Evolutionary conservation across 345 rosid genomes (phyloP), one percentile per base, ranked within the genome.

Genomic region (Ceriops decandra): DNA sequence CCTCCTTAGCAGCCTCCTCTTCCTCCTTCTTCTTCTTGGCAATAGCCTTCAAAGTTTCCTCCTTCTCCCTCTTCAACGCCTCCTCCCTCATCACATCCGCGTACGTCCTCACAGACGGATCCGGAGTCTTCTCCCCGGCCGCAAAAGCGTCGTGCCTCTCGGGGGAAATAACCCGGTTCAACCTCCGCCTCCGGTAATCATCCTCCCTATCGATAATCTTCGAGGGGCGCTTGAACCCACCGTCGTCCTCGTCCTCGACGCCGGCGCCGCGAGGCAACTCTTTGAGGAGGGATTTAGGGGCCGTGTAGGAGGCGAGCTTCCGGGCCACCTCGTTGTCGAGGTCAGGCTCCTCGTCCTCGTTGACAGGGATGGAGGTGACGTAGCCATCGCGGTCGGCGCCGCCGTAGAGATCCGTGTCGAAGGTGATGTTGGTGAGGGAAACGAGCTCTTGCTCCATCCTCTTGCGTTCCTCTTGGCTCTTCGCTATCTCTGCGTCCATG

Each of bases 71-170:
- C 77, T 77, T 71, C 84, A 85, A 68, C 17, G 88, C 90, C 68
- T 86, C 85, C 84, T 95, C 98, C 76, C 79, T 82, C 99, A 95
- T 95, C 66, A 85, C 87, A 22, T 95, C 98, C 2, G 81, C 86
- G 65, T 90, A 95, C 0, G 90, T 87, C 76, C 98, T 82, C 27
- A 84, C 89, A 5, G 86, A 80, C 20, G 91, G 79, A 62, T 90
- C 98, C 64, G 98, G 98, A 0, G 99, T 95, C 87, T 87, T 95
- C 78, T 92, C 99, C 5, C 97, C 97, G 7, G 86, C 80, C 0
- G 96, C 88, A 79, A 92, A 95, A 0, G 98, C 90, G 72, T 95
- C 99, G 11, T 88, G 92, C 77, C 98, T 80, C 31, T 92, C 95
- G 1, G 99, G 99, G n/a, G 99, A 95, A 32, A 95, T 74, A 53